Evolutionary conservation across 345 rosid genomes (phyloP).

Genomic region (Melastoma malabathricum): DNA sequence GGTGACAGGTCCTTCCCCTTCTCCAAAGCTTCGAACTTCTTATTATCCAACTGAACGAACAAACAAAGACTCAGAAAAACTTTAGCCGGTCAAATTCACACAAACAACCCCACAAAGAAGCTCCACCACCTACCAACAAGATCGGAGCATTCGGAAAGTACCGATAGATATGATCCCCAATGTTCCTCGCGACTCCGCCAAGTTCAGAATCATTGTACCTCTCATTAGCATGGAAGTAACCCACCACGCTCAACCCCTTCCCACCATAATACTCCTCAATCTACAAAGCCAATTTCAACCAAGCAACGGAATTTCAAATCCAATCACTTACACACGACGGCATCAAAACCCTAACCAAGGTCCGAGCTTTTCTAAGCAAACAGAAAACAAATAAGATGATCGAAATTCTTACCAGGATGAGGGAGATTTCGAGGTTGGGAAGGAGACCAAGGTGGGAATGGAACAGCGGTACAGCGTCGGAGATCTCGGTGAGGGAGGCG

Average conservation of each 20-base stretch:
- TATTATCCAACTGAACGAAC: conserved; percentile 62
- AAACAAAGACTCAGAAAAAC: not conserved
- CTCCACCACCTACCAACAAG: conserved; percentile 45
- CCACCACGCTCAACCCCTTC: conserved; percentile 67
- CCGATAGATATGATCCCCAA: conserved; percentile 80
- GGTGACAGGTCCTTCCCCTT: conserved; percentile 57
- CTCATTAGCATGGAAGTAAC: conserved; percentile 93
- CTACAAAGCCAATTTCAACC: conserved; percentile 21
- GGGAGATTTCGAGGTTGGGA: conserved; percentile 91
- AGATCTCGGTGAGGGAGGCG: conserved; percentile 43
- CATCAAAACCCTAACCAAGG: conserved; percentile 1
- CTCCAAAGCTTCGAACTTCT: conserved; percentile 58
- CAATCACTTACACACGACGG: not conserved
- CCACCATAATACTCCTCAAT: conserved; percentile 65
- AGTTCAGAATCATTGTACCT: conserved; percentile 69
- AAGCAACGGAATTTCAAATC: conserved; percentile 6
- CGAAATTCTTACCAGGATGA: conserved; percentile 45
- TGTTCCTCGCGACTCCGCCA: conserved; percentile 61
- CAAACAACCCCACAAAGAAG: not conserved
- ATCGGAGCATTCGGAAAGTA: conserved; percentile 65
- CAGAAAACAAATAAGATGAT: not conserved
- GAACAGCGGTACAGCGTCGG: conserved; percentile 82
- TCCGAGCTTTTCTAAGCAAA: not conserved
- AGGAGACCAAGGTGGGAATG: conserved; percentile 80
- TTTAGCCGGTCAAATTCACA: conserved; percentile 2